These are phyloP conservation scores for Lactarius hengduanensis DNA, from an alignment of 768 basidiomycete species.

Conservation along the genomic window DNA sequence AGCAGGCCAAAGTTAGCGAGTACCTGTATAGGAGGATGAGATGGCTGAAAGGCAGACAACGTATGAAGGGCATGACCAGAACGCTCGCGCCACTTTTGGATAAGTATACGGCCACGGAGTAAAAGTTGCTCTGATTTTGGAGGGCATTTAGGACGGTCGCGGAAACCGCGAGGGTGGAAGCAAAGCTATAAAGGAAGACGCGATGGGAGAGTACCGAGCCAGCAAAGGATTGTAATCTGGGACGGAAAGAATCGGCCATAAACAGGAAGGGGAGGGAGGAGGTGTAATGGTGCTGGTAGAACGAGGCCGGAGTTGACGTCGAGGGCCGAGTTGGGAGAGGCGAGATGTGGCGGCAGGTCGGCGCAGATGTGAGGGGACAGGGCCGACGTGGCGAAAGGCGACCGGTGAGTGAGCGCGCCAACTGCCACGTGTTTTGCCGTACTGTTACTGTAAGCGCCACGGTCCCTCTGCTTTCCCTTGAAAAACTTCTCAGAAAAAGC, in stretches of 20 bases:
- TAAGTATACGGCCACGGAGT: conserved; percentile 89
- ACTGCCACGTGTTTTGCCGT: conserved; percentile 1
- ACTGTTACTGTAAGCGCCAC: background rate
- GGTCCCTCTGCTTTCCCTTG: background rate
- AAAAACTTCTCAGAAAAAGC: background rate
- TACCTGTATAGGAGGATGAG: conserved; percentile 48
- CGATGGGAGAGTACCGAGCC: conserved; percentile 58
- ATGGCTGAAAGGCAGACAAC: background rate
- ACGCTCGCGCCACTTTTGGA: conserved; percentile 91
- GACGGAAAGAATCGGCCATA: conserved; percentile 48
- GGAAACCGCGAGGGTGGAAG: conserved; percentile 68
- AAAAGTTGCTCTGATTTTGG: conserved; percentile 86
- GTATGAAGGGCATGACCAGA: conserved; percentile 53
- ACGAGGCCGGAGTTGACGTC: background rate
- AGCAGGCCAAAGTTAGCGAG: conserved; percentile 89
- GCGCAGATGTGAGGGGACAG: background rate
- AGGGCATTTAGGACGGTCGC: conserved; percentile 78
- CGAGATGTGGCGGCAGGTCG: background rate
- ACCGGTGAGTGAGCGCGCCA: background rate
- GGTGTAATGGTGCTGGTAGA: background rate
- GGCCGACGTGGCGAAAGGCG: conserved; percentile 4
- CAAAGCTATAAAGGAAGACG: conserved; percentile 62
- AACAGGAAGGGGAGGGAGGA: background rate
- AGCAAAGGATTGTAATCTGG: conserved; percentile 50
- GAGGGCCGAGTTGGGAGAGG: background rate